phyloP scores from a whole-genome alignment of 2,329 filamentous ascomycete species.

The Xylogone sp. region DNA sequence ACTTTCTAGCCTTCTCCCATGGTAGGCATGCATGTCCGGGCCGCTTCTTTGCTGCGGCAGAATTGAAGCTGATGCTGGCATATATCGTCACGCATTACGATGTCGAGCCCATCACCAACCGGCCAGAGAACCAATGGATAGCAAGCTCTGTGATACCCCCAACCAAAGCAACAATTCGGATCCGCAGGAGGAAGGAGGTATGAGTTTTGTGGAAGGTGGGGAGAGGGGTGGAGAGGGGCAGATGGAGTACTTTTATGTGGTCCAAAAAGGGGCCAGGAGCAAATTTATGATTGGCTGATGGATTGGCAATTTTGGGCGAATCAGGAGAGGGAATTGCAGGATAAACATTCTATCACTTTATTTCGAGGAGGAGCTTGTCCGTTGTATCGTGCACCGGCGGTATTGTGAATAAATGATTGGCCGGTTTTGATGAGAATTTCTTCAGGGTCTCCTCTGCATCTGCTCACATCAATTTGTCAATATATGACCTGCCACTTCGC shows the following conservation, averaged over 20 bases:
- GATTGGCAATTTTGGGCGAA: background rate
- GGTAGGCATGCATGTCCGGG: conserved; percentile 19
- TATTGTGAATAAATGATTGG: too few species aligned
- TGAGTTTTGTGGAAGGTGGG: background rate
- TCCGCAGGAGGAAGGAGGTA: conserved; percentile 7
- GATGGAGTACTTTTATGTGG: background rate
- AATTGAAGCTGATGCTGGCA: conserved; percentile 21
- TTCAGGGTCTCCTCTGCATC: too few species aligned
- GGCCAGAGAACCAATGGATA: conserved; percentile 10
- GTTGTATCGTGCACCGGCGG: background rate
- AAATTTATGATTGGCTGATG: background rate
- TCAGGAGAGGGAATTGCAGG: background rate
- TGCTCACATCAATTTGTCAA: background rate
- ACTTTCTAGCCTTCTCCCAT: conserved; percentile 13
- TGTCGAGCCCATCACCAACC: conserved; percentile 9
- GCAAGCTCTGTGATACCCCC: conserved; percentile 12
- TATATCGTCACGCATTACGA: conserved; percentile 21
- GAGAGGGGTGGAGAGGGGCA: background rate
- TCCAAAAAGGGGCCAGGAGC: too few species aligned
- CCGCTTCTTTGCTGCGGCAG: conserved; percentile 19
- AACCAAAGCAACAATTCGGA: conserved; percentile 12
- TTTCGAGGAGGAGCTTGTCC: background rate
- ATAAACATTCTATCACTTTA: background rate
- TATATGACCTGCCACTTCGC: background rate
- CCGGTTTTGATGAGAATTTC: too few species aligned